Evolutionary conservation across 75 land plant genomes (phyloP), one percentile per base, ranked within the genome.

Genomic region (Larix kaempferi): DNA sequence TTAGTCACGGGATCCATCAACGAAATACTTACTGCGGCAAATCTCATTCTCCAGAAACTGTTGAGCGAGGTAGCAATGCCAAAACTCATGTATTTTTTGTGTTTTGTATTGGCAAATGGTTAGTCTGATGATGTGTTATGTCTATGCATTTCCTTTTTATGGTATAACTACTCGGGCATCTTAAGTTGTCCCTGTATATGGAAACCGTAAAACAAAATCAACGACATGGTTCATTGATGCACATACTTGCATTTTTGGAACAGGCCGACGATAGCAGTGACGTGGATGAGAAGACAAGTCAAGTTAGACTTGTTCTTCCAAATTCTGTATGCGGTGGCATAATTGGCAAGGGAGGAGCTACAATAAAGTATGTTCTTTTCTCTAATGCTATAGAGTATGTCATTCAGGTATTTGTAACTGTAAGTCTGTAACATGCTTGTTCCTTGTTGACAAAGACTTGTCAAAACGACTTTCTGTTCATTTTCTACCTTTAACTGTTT

Each of bases 261-360:
- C 81, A 89, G 79, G 77, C 57, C 57, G 94, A 95, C 71, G 93
- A 88, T 59, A 88, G 65, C 52, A 78, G 78, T 65, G 89, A 90
- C 37, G 79, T 39, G 64, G 98, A 93, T n/a, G 77, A 65, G 55
- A 81, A 80, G 72, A 77, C 88, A 59, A 81, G 65, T 58, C 88
- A 79, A 83, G 83, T 95, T 73, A 95, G 89, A 58, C 84, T 95
- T 55, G 73, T 95, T 76, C 94, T 95, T 69, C 98, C 96, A 37
- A 93, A 93, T 77, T 82, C 90, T 75, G 90, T 82, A 35, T 95
- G 98, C 86, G 98, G 98, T 35, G 92, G 84, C 41, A 88, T 95
- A 74, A 95, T 95, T 87, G 98, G 98, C 26, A 95, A 93, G 74
- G 96, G 91, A 73, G 98, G 98, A 57, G 74, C 96, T 2, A 95